phyloP scores from a whole-genome alignment of 306 rosid genomes.

The Senna tora region DNA sequence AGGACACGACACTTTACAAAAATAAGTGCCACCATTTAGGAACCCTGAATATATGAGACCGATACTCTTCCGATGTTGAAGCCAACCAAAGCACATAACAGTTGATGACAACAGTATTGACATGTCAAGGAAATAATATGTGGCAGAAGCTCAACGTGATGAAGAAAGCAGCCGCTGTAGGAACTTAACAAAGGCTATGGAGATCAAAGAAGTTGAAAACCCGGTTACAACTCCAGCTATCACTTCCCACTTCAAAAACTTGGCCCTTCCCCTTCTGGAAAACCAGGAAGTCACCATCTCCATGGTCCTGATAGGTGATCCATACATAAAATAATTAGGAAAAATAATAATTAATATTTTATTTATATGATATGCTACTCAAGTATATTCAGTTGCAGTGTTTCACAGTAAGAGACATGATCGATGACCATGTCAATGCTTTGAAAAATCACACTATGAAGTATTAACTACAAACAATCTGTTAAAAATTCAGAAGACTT shows the following conservation, averaged over 20 bases:
- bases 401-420: background rate
- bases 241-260: slow-evolving; percentile 75
- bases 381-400: background rate
- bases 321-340: slow-evolving; percentile 33
- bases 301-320: slow-evolving; percentile 58
- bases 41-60: slow-evolving; percentile 53
- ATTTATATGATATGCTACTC: slow-evolving; percentile 26
- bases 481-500: slow-evolving; percentile 25
- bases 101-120: slow-evolving; percentile 40
- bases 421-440: background rate
- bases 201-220: slow-evolving; percentile 71
- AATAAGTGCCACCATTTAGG: slow-evolving; percentile 43
- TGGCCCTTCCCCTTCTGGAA: slow-evolving; percentile 42
- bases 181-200: slow-evolving; percentile 53
- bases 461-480: slow-evolving; percentile 8
- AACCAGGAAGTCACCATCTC: slow-evolving; percentile 64
- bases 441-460: background rate
- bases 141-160: slow-evolving; percentile 36
- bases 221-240: slow-evolving; percentile 67
- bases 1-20: slow-evolving; percentile 34
- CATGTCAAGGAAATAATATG: slow-evolving; percentile 34
- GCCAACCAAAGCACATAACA: slow-evolving; percentile 59
- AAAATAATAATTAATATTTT: background rate
- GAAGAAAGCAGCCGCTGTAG: slow-evolving; percentile 53
- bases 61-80: slow-evolving; percentile 67